A percentile compares a stretch with the other conserved stretches of the same genome.
phyloP scores from a whole-genome alignment of 2,329 filamentous ascomycete species.

The Madurella mycetomatis region DNA sequence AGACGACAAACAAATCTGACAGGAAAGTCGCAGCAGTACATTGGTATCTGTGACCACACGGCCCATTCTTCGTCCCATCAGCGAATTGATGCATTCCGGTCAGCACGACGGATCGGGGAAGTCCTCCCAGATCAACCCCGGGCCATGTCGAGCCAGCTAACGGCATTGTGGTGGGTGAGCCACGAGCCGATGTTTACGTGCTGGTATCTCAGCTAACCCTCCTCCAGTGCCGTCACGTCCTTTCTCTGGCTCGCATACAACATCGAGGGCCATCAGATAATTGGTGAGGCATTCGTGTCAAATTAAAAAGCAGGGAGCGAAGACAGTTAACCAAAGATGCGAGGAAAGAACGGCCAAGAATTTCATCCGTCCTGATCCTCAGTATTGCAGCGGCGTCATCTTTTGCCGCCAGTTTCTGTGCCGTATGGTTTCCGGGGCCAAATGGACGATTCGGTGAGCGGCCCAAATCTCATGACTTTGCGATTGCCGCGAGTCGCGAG shows the following conservation, averaged over 20 bases:
- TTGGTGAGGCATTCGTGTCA: slow-evolving; percentile 34
- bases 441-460: slow-evolving; percentile 43
- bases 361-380: slow-evolving; percentile 45
- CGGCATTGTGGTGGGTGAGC: slow-evolving; percentile 34
- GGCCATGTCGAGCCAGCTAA: slow-evolving; percentile 27
- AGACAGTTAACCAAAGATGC: neutral
- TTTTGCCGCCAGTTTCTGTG: slow-evolving; percentile 39
- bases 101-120: neutral
- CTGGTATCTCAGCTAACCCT: neutral
- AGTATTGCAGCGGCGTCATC: slow-evolving; percentile 41
- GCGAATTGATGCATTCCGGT: slow-evolving; percentile 5
- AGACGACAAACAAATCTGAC: neutral
- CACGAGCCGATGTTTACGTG: neutral
- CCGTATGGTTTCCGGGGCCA: slow-evolving; percentile 44
- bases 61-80: neutral
- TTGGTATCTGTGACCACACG: neutral
- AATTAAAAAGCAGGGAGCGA: neutral
- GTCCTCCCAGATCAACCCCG: neutral
- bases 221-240: slow-evolving; percentile 40
- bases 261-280: slow-evolving; percentile 45
- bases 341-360: slow-evolving; percentile 42
- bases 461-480: neutral
- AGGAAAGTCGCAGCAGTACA: neutral
- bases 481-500: too few species aligned
- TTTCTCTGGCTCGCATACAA: slow-evolving; percentile 46